Percentiles rank a stretch among this genome's conserved stretches.
phyloP scores from a whole-genome alignment of 1,139 yeast genomes.

The Kodamaea anthophila region DNA sequence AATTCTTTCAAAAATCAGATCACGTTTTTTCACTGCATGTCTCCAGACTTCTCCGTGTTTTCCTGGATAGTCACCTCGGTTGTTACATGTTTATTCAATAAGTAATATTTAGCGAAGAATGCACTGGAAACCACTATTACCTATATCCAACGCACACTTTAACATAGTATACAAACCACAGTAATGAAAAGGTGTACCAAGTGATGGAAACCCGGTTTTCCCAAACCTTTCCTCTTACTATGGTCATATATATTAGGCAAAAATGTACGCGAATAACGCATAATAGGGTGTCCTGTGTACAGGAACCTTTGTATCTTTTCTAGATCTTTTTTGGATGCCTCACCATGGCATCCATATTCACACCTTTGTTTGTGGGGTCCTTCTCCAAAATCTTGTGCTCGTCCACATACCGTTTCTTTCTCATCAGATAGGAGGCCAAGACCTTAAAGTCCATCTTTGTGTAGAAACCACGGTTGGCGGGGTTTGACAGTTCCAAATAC shows the following conservation, averaged over 20 bases:
- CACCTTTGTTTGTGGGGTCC: constrained; percentile 19
- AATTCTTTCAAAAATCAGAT: too few species aligned
- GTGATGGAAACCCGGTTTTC: constrained; percentile 6
- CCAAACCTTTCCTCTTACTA: constrained; percentile 13
- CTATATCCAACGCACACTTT: constrained; percentile 14
- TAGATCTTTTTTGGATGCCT: constrained; percentile 9
- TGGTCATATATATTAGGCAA: constrained; percentile 16
- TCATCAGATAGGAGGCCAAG: constrained; percentile 40
- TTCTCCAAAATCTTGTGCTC: constrained; percentile 13
- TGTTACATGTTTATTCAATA: too few species aligned
- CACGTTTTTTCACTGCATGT: too few species aligned
- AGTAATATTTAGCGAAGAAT: too few species aligned
- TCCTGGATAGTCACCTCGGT: too few species aligned
- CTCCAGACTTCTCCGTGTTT: too few species aligned
- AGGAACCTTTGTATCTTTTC: too few species aligned
- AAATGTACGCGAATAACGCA: constrained; percentile 14
- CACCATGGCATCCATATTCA: constrained; percentile 39
- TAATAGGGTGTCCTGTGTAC: constrained; percentile 9
- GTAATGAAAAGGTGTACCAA: constrained; percentile 13
- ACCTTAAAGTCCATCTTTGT: constrained; percentile 43
- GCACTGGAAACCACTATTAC: constrained; percentile 12
- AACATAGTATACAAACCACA: constrained; percentile 16
- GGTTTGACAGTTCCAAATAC: constrained; percentile 48
- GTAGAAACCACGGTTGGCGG: constrained; percentile 44
- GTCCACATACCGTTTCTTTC: constrained; percentile 19